These are phyloP conservation scores for Limnanthes douglasii DNA, from an alignment of 345 rosid species.

Conservation along the genomic window DNA sequence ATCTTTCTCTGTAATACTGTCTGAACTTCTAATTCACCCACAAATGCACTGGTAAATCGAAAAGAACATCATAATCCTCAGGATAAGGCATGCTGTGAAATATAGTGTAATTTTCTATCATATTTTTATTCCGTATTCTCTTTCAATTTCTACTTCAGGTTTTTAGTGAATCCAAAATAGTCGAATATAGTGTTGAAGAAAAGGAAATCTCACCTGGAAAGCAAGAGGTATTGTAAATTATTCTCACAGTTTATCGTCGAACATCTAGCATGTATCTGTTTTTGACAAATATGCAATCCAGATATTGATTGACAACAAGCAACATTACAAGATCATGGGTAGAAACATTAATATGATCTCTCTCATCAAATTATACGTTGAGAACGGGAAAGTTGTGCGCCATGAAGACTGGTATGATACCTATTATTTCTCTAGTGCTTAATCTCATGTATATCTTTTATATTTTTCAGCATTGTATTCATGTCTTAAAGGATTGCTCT, in stretches of 20 bases:
- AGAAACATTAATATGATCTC: slow-evolving; percentile 61
- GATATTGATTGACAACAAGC: slow-evolving; percentile 78
- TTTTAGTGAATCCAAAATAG: slow-evolving; percentile 62
- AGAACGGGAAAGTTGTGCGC: slow-evolving; percentile 64
- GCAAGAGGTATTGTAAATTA: slow-evolving; percentile 47
- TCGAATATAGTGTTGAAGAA: slow-evolving; percentile 49
- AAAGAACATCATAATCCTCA: too few relatives aligned
- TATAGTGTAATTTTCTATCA: too few relatives aligned
- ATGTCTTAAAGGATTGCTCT: neutral
- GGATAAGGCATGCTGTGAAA: too few relatives aligned
- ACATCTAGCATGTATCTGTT: neutral
- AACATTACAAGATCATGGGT: slow-evolving; percentile 64
- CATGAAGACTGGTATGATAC: slow-evolving; percentile 74
- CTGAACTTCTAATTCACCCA: neutral
- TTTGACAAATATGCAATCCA: slow-evolving; percentile 11
- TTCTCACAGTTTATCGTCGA: neutral
- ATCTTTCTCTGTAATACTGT: neutral
- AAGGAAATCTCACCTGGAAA: slow-evolving; percentile 25
- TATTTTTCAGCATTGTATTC: neutral
- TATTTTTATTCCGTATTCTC: too few relatives aligned
- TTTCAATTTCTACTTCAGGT: slow-evolving; percentile 23
- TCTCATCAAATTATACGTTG: slow-evolving; percentile 52
- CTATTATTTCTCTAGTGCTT: neutral
- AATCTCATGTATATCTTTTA: neutral
- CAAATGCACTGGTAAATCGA: too few relatives aligned